Conservation (phyloP, 2,329 filamentous ascomycete genomes). For the Mycosphaerelloides madeirae region DNA sequence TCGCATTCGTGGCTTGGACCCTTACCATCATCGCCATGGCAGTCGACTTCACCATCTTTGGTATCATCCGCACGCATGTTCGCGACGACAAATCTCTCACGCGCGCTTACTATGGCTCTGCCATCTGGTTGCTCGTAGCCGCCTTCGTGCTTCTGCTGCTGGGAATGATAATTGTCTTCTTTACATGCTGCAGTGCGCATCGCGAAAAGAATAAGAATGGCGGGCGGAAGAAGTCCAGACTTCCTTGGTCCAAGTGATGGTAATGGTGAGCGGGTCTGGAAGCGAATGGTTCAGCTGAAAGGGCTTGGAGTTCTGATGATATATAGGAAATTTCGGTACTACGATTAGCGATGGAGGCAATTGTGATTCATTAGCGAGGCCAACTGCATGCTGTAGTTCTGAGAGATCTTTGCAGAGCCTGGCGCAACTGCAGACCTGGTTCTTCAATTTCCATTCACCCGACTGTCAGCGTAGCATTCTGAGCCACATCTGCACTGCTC, state of each 20-base stretch:
- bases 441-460: no score
- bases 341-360: no score
- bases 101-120: conserved; percentile 50
- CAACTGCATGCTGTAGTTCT: no score
- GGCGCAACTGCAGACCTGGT: no score
- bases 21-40: conserved; percentile 47
- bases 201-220: conserved; percentile 20
- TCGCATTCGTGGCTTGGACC: conserved; percentile 49
- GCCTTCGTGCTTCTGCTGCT: conserved; percentile 53
- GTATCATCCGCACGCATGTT: conserved; percentile 39
- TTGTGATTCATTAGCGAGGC: no score
- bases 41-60: conserved; percentile 56
- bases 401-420: no score
- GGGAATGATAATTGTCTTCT: conserved; percentile 54
- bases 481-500: conserved; percentile 54
- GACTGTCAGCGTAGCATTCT: conserved; percentile 37
- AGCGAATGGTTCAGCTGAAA: no score
- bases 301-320: no score
- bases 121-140: conserved; percentile 57
- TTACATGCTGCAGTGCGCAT: conserved; percentile 39
- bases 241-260: no score
- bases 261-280: no score
- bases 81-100: conserved; percentile 13
- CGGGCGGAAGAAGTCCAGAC: no score
- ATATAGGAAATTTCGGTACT: no score